Conservation (phyloP, 2,329 filamentous ascomycete genomes). For the Phialocephala subalpina region DNA sequence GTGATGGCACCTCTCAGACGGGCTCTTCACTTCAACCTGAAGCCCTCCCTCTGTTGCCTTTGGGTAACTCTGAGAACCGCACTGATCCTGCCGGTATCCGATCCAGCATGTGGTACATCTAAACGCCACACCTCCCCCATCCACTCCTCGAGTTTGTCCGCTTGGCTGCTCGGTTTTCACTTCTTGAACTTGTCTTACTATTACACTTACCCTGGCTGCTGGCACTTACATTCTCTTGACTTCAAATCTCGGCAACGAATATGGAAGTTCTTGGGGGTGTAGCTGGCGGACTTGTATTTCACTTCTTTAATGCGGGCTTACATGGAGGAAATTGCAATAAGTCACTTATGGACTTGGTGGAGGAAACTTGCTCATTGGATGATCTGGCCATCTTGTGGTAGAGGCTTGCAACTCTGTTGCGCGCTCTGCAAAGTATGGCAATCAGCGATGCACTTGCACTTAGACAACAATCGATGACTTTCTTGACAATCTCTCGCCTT, state of each 20-base stretch:
- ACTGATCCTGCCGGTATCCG: slow-evolving; percentile 35
- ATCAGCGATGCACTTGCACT: background rate
- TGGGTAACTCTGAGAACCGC: slow-evolving; percentile 32
- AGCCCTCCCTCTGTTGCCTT: slow-evolving; percentile 38
- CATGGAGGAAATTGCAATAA: too few relatives aligned
- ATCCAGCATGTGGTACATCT: slow-evolving; percentile 46
- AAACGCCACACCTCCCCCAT: background rate
- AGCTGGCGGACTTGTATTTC: slow-evolving; percentile 27
- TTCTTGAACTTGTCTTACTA: slow-evolving; percentile 34
- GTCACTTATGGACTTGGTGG: slow-evolving; percentile 29
- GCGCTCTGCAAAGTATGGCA: background rate
- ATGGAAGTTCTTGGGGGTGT: slow-evolving; percentile 18
- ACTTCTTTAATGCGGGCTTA: slow-evolving; percentile 29
- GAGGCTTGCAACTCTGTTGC: slow-evolving; percentile 1
- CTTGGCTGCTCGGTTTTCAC: slow-evolving; percentile 33
- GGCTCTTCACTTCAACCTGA: slow-evolving; percentile 30
- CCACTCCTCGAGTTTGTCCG: slow-evolving; percentile 22
- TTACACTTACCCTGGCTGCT: slow-evolving; percentile 16
- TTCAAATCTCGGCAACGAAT: slow-evolving; percentile 19
- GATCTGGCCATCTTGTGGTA: background rate
- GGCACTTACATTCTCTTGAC: slow-evolving; percentile 1
- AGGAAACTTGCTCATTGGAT: slow-evolving; percentile 9
- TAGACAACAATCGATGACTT: background rate
- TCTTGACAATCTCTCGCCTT: background rate
- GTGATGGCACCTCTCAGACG: slow-evolving; percentile 32